Evolutionary conservation across 768 basidiomycete genomes (phyloP).

Genomic region (button mushroom (Agaricus bisporus)): DNA sequence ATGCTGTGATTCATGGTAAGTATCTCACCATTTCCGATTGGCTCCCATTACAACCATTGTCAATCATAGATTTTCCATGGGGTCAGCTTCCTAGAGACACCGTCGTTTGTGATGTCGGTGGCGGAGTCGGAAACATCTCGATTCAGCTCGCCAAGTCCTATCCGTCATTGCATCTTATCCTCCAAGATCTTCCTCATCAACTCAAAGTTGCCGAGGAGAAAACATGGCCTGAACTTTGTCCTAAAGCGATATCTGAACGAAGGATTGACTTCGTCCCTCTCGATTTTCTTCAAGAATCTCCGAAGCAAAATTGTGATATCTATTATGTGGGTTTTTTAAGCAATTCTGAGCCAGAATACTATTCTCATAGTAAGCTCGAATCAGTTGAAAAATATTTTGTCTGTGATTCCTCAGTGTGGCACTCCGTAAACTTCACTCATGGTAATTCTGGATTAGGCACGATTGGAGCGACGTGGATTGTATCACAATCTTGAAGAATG

Average conservation of each 20-base stretch:
- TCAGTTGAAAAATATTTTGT: slow-evolving; percentile 26
- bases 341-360: background rate
- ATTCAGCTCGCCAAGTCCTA: slow-evolving; percentile 25
- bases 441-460: slow-evolving; percentile 17
- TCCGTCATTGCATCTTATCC: slow-evolving; percentile 25
- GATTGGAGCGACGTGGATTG: slow-evolving; percentile 36
- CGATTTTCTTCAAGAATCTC: slow-evolving; percentile 32
- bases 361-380: background rate
- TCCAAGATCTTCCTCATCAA: slow-evolving; percentile 30
- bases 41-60: background rate
- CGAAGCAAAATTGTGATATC: slow-evolving; percentile 26
- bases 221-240: slow-evolving; percentile 24
- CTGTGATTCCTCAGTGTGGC: too few relatives aligned
- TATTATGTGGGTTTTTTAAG: slow-evolving; percentile 27
- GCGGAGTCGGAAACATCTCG: slow-evolving; percentile 15
- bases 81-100: slow-evolving; percentile 17
- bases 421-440: too few relatives aligned
- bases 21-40: background rate
- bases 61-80: slow-evolving; percentile 30
- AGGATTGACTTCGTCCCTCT: slow-evolving; percentile 26
- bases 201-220: slow-evolving; percentile 22
- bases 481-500: slow-evolving; percentile 27
- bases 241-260: slow-evolving; percentile 23
- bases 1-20: slow-evolving; percentile 21
- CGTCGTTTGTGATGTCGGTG: slow-evolving; percentile 33